Evolutionary conservation across 1,139 yeast species (phyloP), one percentile per base, ranked within the genome.

Genomic region (Taphrina sp.): DNA sequence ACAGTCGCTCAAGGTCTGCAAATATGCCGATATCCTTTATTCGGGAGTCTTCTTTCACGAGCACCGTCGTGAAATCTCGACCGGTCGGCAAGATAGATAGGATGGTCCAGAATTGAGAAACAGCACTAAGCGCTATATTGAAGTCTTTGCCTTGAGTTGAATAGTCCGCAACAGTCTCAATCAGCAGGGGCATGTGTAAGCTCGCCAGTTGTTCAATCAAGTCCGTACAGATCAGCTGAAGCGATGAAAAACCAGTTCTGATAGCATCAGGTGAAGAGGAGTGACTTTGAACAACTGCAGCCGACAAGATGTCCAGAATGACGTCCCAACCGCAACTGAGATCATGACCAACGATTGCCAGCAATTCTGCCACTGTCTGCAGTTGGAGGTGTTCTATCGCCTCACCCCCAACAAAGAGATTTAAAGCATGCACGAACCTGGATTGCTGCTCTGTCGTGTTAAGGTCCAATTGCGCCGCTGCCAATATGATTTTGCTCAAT

Each of bases 141-240:
- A 55, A 20, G 22, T 42, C 54, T 23, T 46, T 49, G 17, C 33
- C 35, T 39, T 55, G 58, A 23, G 38, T 36, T 14, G 47, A 29
- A 20, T 29, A 55, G n/a, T 28, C 43, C 2, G 38, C 42, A 14
- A 47, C 23, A 22, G 43, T 55, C n/a, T 47, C 49, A 12, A 55
- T 33, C n/a, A 55, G 44, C 17, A 29, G 43, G 29, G 54, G 28
- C 24, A 34, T 17, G 22, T 37, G 45, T 24, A 24, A 37, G 5
- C 8, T 4, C 1, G 58, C 44, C 22, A 55, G 16, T 10, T 31
- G 33, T 7, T 19, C 14, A 24, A 55, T 14, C 5, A 44, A 31
- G 26, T 55, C 58, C 16, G 58, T 44, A 24, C 58, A 55, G 10
- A 55, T 55, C 38, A 55, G 49, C 17, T 46, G 36, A 29, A 55